Conservation (phyloP, 2,329 filamentous ascomycete species). For the Botrytis squamosa region DNA sequence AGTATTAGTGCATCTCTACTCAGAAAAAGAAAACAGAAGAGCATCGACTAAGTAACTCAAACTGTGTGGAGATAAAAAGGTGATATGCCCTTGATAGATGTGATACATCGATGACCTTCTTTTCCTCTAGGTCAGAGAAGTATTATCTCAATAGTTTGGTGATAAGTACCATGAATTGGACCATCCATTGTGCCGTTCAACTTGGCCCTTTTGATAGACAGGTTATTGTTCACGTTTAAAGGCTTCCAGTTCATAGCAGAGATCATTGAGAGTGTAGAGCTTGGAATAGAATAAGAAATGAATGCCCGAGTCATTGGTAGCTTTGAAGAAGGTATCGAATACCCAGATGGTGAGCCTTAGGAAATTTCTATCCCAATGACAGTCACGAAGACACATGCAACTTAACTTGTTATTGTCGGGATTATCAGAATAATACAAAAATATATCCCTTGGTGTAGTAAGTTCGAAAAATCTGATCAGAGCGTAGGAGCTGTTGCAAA, state of each 20-base stretch:
- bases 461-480: too few species aligned
- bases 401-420: too few species aligned
- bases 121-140: neutral
- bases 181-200: neutral
- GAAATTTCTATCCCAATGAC: neutral
- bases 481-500: neutral
- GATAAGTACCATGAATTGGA: neutral
- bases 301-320: neutral
- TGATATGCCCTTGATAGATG: neutral
- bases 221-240: neutral
- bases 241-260: neutral
- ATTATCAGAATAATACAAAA: neutral
- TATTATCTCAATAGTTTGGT: neutral
- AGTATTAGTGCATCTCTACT: neutral
- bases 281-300: neutral
- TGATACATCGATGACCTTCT: neutral
- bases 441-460: too few species aligned
- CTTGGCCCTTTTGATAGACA: neutral
- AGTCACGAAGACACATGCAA: neutral
- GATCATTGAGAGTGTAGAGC: neutral
- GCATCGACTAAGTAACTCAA: neutral
- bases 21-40: neutral
- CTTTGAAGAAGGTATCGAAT: neutral
- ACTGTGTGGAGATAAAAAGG: neutral
- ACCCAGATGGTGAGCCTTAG: too few species aligned